phyloP scores from a whole-genome alignment of 768 basidiomycete genomes.

The Psilocybe sp. region DNA sequence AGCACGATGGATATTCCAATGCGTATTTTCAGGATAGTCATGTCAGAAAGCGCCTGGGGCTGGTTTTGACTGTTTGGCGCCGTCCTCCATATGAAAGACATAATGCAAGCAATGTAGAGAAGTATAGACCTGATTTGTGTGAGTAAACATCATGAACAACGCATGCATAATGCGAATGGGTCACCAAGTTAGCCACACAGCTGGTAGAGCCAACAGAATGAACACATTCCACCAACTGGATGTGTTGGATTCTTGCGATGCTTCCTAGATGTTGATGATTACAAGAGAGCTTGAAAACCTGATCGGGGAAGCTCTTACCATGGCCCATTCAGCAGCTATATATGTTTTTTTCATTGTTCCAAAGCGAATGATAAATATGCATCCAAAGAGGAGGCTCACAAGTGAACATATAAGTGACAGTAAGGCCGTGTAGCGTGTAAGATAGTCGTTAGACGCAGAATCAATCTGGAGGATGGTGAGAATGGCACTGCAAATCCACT shows the following conservation, averaged over 20 bases:
- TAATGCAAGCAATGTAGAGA: slow-evolving; percentile 51
- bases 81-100: slow-evolving; percentile 60
- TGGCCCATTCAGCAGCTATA: slow-evolving; percentile 62
- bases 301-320: slow-evolving; percentile 34
- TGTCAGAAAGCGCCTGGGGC: slow-evolving; percentile 19
- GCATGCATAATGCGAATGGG: not conserved
- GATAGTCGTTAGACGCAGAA: slow-evolving; percentile 44
- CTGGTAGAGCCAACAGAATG: slow-evolving; percentile 64
- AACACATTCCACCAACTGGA: slow-evolving; percentile 59
- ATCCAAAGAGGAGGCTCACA: slow-evolving; percentile 62
- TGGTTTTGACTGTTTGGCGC: not conserved
- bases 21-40: slow-evolving; percentile 33
- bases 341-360: slow-evolving; percentile 64
- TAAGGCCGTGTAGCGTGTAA: slow-evolving; percentile 55
- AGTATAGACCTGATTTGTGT: slow-evolving; percentile 47
- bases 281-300: not conserved
- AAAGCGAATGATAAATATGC: slow-evolving; percentile 64
- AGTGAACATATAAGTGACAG: slow-evolving; percentile 56
- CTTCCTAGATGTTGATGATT: slow-evolving; percentile 29
- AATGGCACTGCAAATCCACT: slow-evolving; percentile 23
- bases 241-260: slow-evolving; percentile 38
- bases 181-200: slow-evolving; percentile 64
- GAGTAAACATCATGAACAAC: not conserved
- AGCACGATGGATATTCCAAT: slow-evolving; percentile 43
- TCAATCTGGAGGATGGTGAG: slow-evolving; percentile 33